Percentiles rank a stretch among this genome's conserved stretches.
Conservation (phyloP, 2,329 filamentous ascomycete genomes). For the Sarocladiaceae sp. region DNA sequence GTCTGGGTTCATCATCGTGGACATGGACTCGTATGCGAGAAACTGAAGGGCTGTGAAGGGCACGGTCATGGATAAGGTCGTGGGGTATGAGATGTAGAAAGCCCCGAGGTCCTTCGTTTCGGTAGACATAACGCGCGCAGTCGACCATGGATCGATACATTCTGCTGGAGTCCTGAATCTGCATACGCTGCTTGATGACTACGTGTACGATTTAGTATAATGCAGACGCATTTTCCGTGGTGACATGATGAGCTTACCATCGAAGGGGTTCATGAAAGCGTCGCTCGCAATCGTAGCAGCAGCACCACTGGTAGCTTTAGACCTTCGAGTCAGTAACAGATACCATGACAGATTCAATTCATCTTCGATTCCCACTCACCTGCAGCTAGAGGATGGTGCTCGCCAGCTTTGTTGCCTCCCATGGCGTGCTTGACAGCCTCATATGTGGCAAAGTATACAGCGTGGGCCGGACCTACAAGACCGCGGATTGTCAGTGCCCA, state of each 20-base stretch:
- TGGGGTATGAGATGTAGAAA: conserved; percentile 98
- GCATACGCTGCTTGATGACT: conserved; percentile 99
- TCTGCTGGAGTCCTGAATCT: conserved; percentile 86
- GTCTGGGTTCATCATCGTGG: conserved; percentile 83
- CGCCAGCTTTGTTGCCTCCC: conserved; percentile 82
- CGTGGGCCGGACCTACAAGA: conserved; percentile 84
- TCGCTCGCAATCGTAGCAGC: conserved; percentile 96
- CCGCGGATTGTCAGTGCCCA: neutral
- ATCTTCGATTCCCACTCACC: conserved; percentile 50
- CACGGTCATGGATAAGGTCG: conserved; percentile 96
- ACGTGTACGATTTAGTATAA: too few relatives aligned
- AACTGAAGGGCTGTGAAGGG: conserved; percentile 97
- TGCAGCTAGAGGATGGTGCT: conserved; percentile 89
- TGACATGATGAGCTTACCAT: too few relatives aligned
- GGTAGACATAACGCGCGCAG: conserved; percentile 85
- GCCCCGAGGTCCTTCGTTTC: conserved; percentile 80
- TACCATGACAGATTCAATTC: neutral
- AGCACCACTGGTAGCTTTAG: conserved; percentile 80
- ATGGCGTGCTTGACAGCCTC: conserved; percentile 95
- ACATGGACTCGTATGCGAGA: conserved; percentile 95
- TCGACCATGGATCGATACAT: conserved; percentile 82
- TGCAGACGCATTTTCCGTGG: too few relatives aligned
- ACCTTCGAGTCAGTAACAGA: neutral
- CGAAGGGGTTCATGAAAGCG: conserved; percentile 98
- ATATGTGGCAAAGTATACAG: conserved; percentile 97